A percentile compares a stretch with the other conserved stretches of the same genome.
These are phyloP conservation scores for Aspergillus sclerotialis DNA, from an alignment of 2,329 filamentous ascomycete genomes.

Conservation along the genomic window DNA sequence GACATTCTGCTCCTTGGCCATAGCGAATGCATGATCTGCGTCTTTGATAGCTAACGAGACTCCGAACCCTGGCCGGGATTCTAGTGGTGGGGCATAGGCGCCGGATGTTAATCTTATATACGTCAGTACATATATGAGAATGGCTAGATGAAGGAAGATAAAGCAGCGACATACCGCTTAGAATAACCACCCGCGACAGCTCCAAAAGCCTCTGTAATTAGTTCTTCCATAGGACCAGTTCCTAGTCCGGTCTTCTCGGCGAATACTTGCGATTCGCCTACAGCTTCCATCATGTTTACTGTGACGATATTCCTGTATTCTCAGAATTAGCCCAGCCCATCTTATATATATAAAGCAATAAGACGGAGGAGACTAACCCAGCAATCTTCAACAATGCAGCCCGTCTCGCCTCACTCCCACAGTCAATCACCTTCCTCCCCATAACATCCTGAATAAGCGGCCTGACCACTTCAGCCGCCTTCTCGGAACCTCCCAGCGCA, in stretches of 20 bases:
- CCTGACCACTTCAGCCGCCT: slow-evolving; percentile 26
- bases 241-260: slow-evolving; percentile 41
- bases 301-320: slow-evolving; percentile 37
- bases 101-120: slow-evolving; percentile 33
- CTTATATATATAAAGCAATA: neutral
- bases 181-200: slow-evolving; percentile 37
- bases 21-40: slow-evolving; percentile 26
- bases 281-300: slow-evolving; percentile 39
- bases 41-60: slow-evolving; percentile 34
- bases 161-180: slow-evolving; percentile 25
- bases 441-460: slow-evolving; percentile 40
- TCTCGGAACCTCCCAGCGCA: slow-evolving; percentile 33
- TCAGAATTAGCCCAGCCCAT: slow-evolving; percentile 1
- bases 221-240: slow-evolving; percentile 33
- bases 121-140: neutral
- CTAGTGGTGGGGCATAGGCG: slow-evolving; percentile 33
- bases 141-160: neutral
- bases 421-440: slow-evolving; percentile 36
- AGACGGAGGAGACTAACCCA: slow-evolving; percentile 21
- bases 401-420: slow-evolving; percentile 38
- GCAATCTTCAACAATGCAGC: slow-evolving; percentile 40
- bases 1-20: slow-evolving; percentile 24
- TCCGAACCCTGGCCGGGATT: slow-evolving; percentile 29
- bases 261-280: slow-evolving; percentile 41
- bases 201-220: slow-evolving; percentile 39